phyloP scores from a whole-genome alignment of 495 filamentous ascomycete species.

The Ramalina peruviana region DNA sequence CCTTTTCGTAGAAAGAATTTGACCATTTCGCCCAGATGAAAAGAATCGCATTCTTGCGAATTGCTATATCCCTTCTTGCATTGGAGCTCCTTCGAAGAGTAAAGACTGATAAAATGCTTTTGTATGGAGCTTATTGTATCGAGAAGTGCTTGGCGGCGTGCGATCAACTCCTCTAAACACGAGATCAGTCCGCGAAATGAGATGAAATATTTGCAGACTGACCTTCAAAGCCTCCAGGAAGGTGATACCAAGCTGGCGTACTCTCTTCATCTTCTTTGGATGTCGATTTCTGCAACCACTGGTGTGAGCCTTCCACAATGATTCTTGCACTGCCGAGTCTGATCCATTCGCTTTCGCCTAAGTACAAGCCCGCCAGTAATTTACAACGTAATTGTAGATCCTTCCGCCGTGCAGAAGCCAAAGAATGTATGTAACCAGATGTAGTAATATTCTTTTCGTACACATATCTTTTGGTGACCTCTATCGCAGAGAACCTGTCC shows the following conservation, averaged over 20 bases:
- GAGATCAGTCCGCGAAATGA: conserved; percentile 1
- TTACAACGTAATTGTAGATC: conserved; percentile 51
- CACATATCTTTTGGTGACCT: conserved; percentile 33
- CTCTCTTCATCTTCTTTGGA: conserved; percentile 25
- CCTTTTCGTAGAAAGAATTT: conserved; percentile 51
- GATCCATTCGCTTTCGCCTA: conserved; percentile 40
- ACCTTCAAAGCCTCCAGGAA: conserved; percentile 66
- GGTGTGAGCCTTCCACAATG: conserved; percentile 49
- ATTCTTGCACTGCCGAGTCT: conserved; percentile 41
- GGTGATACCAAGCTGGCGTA: conserved; percentile 53
- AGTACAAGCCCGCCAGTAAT: conserved; percentile 44
- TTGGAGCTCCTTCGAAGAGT: conserved; percentile 39
- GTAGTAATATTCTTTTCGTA: background rate
- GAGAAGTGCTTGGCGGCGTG: conserved; percentile 54
- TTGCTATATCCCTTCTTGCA: conserved; percentile 69
- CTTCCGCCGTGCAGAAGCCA: conserved; percentile 16
- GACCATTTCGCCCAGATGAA: conserved; percentile 74
- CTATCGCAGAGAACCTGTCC: conserved; percentile 46
- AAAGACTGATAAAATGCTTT: conserved; percentile 55
- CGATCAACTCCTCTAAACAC: conserved; percentile 51
- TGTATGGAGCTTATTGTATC: conserved; percentile 66
- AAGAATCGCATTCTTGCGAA: conserved; percentile 64
- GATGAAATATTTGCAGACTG: background rate
- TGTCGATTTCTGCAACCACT: conserved; percentile 33
- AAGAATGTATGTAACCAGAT: too few species aligned